Base-by-base conservation (phyloP, 2,329 filamentous ascomycete species). In the Gaeumannomyces sp. region DNA sequence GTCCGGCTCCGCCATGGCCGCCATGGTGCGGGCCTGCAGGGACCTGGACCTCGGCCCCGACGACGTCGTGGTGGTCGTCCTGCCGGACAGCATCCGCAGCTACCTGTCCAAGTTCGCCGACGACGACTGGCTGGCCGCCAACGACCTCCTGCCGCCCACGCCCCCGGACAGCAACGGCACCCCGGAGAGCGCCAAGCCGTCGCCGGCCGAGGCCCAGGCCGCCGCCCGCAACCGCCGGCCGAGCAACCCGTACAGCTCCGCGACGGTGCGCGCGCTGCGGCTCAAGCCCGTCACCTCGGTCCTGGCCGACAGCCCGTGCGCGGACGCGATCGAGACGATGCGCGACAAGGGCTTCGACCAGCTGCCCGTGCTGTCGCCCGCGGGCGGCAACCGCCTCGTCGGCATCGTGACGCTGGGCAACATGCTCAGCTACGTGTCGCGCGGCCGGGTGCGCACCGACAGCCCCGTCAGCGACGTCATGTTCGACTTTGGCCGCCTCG, bases 61-160 rank as follows among this genome's bases (percentile, higher is more conserved):
- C 65, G 93, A 99, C 73, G 87, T 93, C 1, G 87, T 98, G 0
- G 95, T 99, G 33, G 93, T 97, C 33, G 81, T 99, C 64, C 82
- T 97, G 25, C 96, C 95, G 1, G 95, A 99, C 77, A 97, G 93
- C 79, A 98, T 99, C 74, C 86, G 95, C 73, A 97, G 92, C 78
- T 99, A 99, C 77, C 87, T 99, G 31, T 94, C 90, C 80, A 99
- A 99, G 85, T 99, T 99, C 75, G 93, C 93, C 69, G 95, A 99
- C 75, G 96, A 99, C 74, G 95, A 98, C 81, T 99, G 95, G 96
- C 88, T 99, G 65, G 93, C 93, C 16, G 95, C 95, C 68, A 99
- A 99, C 79, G 90, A 94, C 75, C 91, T 99, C 29, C 85, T 98
- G 31, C 86, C 91, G n/a, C 72, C 73, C 35, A 35, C n/a, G n/a